phyloP scores from a whole-genome alignment of 768 basidiomycete genomes.

The Suillus subalutaceus region DNA sequence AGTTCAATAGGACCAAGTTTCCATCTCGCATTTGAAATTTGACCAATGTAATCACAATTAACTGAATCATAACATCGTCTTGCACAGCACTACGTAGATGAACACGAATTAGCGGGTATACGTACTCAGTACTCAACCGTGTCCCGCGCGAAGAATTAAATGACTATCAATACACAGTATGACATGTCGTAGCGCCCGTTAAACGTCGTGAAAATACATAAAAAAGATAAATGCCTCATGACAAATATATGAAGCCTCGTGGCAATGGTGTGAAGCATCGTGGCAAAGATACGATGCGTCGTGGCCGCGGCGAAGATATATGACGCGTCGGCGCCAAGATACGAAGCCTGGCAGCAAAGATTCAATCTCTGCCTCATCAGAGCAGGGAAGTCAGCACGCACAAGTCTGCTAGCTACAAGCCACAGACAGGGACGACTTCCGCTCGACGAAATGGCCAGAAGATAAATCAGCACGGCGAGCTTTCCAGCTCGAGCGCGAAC shows the following conservation, averaged over 20 bases:
- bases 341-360: slow-evolving; percentile 4
- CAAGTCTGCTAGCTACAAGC: slow-evolving; percentile 23
- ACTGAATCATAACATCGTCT: background rate
- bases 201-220: slow-evolving; percentile 10
- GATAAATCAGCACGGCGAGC: slow-evolving; percentile 13
- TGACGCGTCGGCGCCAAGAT: background rate
- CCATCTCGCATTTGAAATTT: background rate
- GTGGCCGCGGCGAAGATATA: slow-evolving; percentile 3
- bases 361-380: slow-evolving; percentile 1
- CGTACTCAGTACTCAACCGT: slow-evolving; percentile 1
- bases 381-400: background rate
- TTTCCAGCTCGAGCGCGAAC: slow-evolving; percentile 19
- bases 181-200: slow-evolving; percentile 16
- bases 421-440: slow-evolving; percentile 30
- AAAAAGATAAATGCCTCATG: slow-evolving; percentile 8
- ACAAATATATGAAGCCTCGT: background rate
- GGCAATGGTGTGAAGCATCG: slow-evolving; percentile 1
- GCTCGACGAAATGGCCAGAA: slow-evolving; percentile 15
- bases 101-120: background rate
- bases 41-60: background rate
- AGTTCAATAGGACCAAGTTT: background rate
- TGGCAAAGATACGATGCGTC: background rate
- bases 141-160: slow-evolving; percentile 1
- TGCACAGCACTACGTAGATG: slow-evolving; percentile 2
- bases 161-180: slow-evolving; percentile 36